phyloP scores from a whole-genome alignment of 2,329 filamentous ascomycete genomes.

The Trichothecium sympodiale region DNA sequence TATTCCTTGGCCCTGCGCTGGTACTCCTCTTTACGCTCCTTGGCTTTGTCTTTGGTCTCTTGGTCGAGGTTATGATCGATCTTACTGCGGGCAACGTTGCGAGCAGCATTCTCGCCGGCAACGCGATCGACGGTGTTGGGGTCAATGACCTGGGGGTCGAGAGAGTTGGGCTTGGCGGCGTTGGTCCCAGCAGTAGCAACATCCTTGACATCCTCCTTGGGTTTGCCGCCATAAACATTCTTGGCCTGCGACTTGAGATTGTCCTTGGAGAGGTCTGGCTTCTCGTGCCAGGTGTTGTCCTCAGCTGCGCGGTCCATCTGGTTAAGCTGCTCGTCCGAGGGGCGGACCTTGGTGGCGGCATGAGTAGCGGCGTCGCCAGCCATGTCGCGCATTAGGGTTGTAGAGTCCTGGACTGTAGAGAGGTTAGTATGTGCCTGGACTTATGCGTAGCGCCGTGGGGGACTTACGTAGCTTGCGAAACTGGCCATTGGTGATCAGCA shows the following conservation, averaged over 20 bases:
- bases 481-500: constrained; percentile 91
- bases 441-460: neutral
- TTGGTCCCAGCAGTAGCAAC: constrained; percentile 46
- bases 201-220: constrained; percentile 48
- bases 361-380: constrained; percentile 80
- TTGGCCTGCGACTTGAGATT: constrained; percentile 59
- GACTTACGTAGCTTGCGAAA: constrained; percentile 78
- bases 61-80: constrained; percentile 53
- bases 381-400: constrained; percentile 76
- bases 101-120: constrained; percentile 19
- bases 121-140: constrained; percentile 37
- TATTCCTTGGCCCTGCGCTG: constrained; percentile 55
- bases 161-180: constrained; percentile 38
- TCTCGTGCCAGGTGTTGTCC: constrained; percentile 90
- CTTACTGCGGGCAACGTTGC: constrained; percentile 41
- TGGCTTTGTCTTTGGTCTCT: constrained; percentile 43
- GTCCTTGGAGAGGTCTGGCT: constrained; percentile 62
- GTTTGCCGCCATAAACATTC: constrained; percentile 43
- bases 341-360: constrained; percentile 64
- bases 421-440: constrained; percentile 7
- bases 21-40: constrained; percentile 31
- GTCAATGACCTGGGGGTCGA: constrained; percentile 38
- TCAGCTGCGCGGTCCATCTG: constrained; percentile 77
- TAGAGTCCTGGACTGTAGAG: constrained; percentile 58
- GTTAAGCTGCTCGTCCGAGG: constrained; percentile 62